A percentile compares a stretch with the other conserved stretches of the same genome.
phyloP scores from a whole-genome alignment of 805 yeast genomes.

The Saturnispora gosingensis region DNA sequence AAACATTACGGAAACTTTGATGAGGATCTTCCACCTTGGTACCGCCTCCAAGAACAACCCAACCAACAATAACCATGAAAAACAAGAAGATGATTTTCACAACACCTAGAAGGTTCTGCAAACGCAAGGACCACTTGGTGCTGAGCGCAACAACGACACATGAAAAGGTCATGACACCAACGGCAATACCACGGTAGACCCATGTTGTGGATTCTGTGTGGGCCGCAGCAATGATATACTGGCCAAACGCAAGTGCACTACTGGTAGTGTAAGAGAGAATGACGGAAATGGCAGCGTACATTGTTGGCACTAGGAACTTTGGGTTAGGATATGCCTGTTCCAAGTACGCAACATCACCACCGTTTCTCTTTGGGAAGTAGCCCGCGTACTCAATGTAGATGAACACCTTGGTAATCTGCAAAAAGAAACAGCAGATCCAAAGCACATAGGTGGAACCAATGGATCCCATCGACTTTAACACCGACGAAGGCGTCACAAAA shows the following conservation, averaged over 20 bases:
- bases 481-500: conserved; percentile 58
- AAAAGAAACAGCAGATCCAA: not conserved
- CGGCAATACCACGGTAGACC: conserved; percentile 70
- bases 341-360: conserved; percentile 78
- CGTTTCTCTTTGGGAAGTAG: conserved; percentile 49
- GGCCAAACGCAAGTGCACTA: conserved; percentile 51
- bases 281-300: conserved; percentile 63
- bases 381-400: conserved; percentile 32
- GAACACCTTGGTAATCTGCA: not conserved
- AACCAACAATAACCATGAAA: conserved; percentile 67
- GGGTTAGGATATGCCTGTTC: conserved; percentile 66
- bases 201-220: conserved; percentile 58
- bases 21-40: conserved; percentile 26
- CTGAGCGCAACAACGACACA: conserved; percentile 54
- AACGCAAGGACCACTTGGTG: conserved; percentile 55
- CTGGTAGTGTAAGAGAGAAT: conserved; percentile 77
- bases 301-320: conserved; percentile 52
- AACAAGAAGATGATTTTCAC: conserved; percentile 66
- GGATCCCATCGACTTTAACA: conserved; percentile 21
- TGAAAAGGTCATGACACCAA: conserved; percentile 64
- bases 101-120: conserved; percentile 59
- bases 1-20: conserved; percentile 23
- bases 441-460: not conserved
- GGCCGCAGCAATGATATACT: conserved; percentile 68
- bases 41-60: conserved; percentile 79